Evolutionary conservation across 257 asterid genomes (phyloP).

Genomic region (Coffea eugenioides): DNA sequence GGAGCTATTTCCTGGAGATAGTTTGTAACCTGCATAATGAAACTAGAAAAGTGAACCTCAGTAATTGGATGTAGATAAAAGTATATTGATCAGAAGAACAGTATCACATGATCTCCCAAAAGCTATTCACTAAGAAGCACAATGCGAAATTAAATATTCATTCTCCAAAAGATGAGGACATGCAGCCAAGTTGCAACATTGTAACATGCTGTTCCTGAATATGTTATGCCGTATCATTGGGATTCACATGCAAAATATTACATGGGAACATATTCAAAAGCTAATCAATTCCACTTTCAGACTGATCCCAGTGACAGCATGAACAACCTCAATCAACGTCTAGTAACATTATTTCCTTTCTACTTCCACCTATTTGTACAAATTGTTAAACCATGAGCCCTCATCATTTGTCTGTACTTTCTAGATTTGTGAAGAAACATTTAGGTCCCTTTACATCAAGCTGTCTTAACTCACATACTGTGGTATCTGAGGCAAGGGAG

Average conservation of each 20-base stretch:
- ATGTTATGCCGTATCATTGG: background rate
- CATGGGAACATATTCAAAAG: background rate
- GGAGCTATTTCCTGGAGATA: constrained; percentile 97
- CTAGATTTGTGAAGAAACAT: background rate
- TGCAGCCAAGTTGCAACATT: no score
- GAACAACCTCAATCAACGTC: background rate
- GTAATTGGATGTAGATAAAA: constrained; percentile 20
- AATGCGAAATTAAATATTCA: background rate
- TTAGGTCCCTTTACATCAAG: no score
- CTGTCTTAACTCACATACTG: background rate
- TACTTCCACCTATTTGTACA: background rate
- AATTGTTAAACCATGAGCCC: background rate
- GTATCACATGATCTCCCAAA: background rate
- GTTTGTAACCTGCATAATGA: constrained; percentile 69
- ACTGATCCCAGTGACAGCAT: background rate
- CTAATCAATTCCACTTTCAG: background rate
- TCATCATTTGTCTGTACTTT: background rate
- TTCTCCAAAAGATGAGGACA: background rate
- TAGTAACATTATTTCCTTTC: background rate
- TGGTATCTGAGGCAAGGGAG: background rate
- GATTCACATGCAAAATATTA: background rate
- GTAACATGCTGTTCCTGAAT: background rate
- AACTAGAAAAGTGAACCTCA: constrained; percentile 28
- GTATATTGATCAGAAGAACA: background rate
- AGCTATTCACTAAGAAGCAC: constrained; percentile 1